Evolutionary conservation across 2,329 filamentous ascomycete species (phyloP).

Genomic region (Colletotrichum cereale): DNA sequence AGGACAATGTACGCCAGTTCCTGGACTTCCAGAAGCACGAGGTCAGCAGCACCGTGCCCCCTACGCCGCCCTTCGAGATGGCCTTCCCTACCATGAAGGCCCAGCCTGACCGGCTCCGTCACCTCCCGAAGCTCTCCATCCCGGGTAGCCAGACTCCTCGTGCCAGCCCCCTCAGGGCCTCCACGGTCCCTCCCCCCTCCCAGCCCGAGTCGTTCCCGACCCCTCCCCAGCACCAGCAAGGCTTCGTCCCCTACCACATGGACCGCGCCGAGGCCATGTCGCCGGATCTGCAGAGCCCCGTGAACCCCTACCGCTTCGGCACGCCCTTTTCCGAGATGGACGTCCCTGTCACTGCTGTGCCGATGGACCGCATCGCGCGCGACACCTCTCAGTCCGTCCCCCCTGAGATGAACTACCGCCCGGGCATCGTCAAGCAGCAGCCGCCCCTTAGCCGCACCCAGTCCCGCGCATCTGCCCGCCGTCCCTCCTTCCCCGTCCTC

Average conservation of each 20-base stretch:
- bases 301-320: slow-evolving; percentile 79
- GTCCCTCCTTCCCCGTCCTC: slow-evolving; percentile 77
- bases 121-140: slow-evolving; percentile 73
- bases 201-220: slow-evolving; percentile 44
- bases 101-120: slow-evolving; percentile 68
- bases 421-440: slow-evolving; percentile 49
- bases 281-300: slow-evolving; percentile 69
- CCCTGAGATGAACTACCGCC: slow-evolving; percentile 88
- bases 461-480: slow-evolving; percentile 69
- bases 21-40: slow-evolving; percentile 82
- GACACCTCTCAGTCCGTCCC: slow-evolving; percentile 91
- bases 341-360: slow-evolving; percentile 81
- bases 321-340: slow-evolving; percentile 94
- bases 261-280: slow-evolving; percentile 63
- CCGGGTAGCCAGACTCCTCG: slow-evolving; percentile 55
- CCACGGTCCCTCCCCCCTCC: slow-evolving; percentile 47
- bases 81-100: slow-evolving; percentile 58
- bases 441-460: slow-evolving; percentile 58
- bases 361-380: slow-evolving; percentile 78
- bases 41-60: slow-evolving; percentile 70
- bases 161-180: slow-evolving; percentile 46
- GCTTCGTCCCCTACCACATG: slow-evolving; percentile 66
- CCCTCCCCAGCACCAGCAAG: slow-evolving; percentile 40
- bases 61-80: slow-evolving; percentile 78
- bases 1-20: slow-evolving; percentile 94